These are phyloP conservation scores for Paramecium sonneborni DNA, from an alignment of 73 alveolate genomes.

Conservation along the genomic window DNA sequence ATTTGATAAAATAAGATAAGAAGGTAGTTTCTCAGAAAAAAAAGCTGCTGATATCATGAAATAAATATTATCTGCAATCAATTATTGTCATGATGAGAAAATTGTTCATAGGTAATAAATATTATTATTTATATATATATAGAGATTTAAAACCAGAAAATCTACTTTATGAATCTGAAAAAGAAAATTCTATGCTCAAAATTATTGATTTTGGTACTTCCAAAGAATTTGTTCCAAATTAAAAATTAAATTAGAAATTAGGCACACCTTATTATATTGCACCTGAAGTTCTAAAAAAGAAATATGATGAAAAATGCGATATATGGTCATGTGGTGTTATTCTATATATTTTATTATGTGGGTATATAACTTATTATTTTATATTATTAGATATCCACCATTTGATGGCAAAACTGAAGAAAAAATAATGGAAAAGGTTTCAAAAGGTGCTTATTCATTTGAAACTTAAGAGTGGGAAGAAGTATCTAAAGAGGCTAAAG, in stretches of 20 bases:
- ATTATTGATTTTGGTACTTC: slow-evolving; percentile 97
- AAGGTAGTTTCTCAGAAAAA: slow-evolving; percentile 87
- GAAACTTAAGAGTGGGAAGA: slow-evolving; percentile 73
- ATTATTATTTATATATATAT: not conserved
- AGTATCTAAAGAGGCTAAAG: slow-evolving; percentile 86
- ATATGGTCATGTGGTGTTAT: slow-evolving; percentile 98
- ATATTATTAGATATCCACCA: slow-evolving; percentile 87
- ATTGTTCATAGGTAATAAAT: slow-evolving; percentile 75
- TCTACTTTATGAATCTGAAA: slow-evolving; percentile 76
- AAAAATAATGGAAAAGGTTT: slow-evolving; percentile 78
- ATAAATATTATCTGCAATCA: slow-evolving; percentile 88
- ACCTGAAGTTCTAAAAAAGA: slow-evolving; percentile 85
- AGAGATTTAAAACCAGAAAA: slow-evolving; percentile 89
- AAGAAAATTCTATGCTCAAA: slow-evolving; percentile 76
- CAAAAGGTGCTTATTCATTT: slow-evolving; percentile 65
- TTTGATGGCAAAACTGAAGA: slow-evolving; percentile 88
- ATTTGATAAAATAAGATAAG: slow-evolving; percentile 83
- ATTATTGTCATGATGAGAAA: slow-evolving; percentile 89
- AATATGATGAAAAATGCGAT: slow-evolving; percentile 90
- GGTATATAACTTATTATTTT: slow-evolving; percentile 32
- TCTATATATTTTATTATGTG: slow-evolving; percentile 91
- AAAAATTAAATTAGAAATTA: slow-evolving; percentile 70
- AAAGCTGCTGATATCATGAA: slow-evolving; percentile 88
- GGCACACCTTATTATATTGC: slow-evolving; percentile 96
- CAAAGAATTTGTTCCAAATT: slow-evolving; percentile 68